Percentiles rank a stretch among this genome's conserved stretches.
phyloP scores from a whole-genome alignment of 768 basidiomycete genomes.

The Termitomyces sp. region DNA sequence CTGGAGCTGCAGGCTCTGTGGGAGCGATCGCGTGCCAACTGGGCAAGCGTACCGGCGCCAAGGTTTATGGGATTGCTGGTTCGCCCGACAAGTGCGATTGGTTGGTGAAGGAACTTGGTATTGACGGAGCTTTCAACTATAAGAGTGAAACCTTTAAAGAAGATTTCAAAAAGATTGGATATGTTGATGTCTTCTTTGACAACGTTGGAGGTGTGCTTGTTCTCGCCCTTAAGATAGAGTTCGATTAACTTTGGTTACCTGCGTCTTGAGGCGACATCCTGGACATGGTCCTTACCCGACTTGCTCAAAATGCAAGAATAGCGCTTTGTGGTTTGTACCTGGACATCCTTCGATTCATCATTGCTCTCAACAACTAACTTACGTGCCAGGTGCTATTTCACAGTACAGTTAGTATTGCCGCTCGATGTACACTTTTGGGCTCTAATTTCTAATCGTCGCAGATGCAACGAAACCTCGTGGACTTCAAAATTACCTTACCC shows the following conservation, averaged over 20 bases:
- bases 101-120: conserved; percentile 80
- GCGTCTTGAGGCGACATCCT: conserved; percentile 62
- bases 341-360: background rate
- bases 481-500: conserved; percentile 55
- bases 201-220: conserved; percentile 55
- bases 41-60: conserved; percentile 72
- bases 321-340: conserved; percentile 71
- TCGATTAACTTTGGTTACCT: background rate
- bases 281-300: conserved; percentile 64
- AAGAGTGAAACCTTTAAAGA: conserved; percentile 67
- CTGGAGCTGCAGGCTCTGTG: conserved; percentile 89
- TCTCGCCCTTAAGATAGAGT: background rate
- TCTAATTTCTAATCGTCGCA: conserved; percentile 18
- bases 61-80: conserved; percentile 87
- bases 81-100: conserved; percentile 77
- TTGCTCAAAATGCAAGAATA: conserved; percentile 77
- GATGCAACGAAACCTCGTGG: conserved; percentile 59
- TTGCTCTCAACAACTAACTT: background rate
- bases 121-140: conserved; percentile 83
- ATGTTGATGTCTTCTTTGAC: conserved; percentile 82
- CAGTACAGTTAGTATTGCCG: conserved; percentile 55
- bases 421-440: background rate
- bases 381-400: conserved; percentile 67
- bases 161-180: conserved; percentile 73
- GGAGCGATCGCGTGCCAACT: conserved; percentile 83